Base-by-base conservation (phyloP, 495 filamentous ascomycete genomes). In the Penicillium chermesinum region DNA sequence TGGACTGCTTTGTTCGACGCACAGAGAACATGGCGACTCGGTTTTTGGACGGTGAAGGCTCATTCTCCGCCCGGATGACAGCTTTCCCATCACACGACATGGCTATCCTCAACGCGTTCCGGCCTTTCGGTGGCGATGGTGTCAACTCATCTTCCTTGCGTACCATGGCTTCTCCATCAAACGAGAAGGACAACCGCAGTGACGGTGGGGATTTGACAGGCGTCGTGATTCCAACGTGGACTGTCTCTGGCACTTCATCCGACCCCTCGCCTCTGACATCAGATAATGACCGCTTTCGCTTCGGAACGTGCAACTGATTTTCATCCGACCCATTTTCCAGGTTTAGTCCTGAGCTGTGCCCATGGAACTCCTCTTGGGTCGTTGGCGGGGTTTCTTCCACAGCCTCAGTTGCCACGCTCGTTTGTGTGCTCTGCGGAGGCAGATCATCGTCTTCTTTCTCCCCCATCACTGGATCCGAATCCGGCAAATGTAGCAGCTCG, bases 161-260 rank as follows among this genome's bases (percentile, higher is more conserved):
- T 25, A 96, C 73, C 65, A 88, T 83, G 2, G 89, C 91, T 58
- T 87, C 87, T 44, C 91, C 91, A 46, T 94, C 88, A 40, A 86
- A 75, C 15, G 87, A 90, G 49, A 88, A 67, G 0, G 87, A 89
- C 41, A 95, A 49, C 38, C 72, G 62, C 56, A 75, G 44, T 8
- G 72, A 73, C 10, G 72, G 72, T n/a, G 72, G 72, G 6, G 70
- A 73, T 40, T 64, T 72, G 9, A 65, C 52, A 1, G 59, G 59
- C 13, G 55, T 53, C 20, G 49, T 49, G 8, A 49, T 42, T 10
- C 25, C 25, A 33, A 51, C 52, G 21, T 56, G 52, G 18, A 44
- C 46, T 14, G 44, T 34, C 32, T 54, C 46, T 39, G 54, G 53
- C 19, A 37, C 19, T 46, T 46, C 25, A 34, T 35, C 25, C n/a